phyloP scores from a whole-genome alignment of 1,284 basidiomycete genomes.

The Sanghuangporus sanghuang region DNA sequence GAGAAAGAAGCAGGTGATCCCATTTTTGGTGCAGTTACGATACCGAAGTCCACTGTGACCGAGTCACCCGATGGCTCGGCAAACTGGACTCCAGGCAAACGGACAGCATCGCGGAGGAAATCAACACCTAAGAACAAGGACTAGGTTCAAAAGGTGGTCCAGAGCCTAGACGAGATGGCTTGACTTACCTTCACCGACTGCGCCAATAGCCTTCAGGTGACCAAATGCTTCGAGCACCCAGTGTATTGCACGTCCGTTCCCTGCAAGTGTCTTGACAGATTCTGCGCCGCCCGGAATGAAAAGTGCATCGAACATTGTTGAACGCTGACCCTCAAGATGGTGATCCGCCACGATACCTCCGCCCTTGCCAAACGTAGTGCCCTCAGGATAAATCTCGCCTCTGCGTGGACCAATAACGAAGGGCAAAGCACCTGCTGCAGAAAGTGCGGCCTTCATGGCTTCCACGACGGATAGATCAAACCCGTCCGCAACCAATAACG shows the following conservation, averaged over 20 bases:
- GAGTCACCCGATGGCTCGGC: slow-evolving; percentile 28
- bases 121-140: slow-evolving; percentile 34
- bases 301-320: slow-evolving; percentile 76
- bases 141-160: neutral
- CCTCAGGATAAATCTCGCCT: slow-evolving; percentile 47
- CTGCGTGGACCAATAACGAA: slow-evolving; percentile 68
- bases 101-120: slow-evolving; percentile 43
- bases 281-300: slow-evolving; percentile 63
- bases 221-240: slow-evolving; percentile 77
- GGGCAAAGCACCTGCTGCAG: slow-evolving; percentile 48
- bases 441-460: slow-evolving; percentile 50
- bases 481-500: slow-evolving; percentile 69
- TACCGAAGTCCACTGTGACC: slow-evolving; percentile 47
- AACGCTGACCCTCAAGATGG: slow-evolving; percentile 71
- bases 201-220: slow-evolving; percentile 75
- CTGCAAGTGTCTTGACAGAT: slow-evolving; percentile 46
- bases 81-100: slow-evolving; percentile 41
- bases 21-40: slow-evolving; percentile 54
- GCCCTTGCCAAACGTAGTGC: slow-evolving; percentile 28
- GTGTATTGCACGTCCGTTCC: slow-evolving; percentile 57
- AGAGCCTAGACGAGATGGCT: slow-evolving; percentile 13
- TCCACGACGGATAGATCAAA: slow-evolving; percentile 58
- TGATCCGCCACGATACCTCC: slow-evolving; percentile 52
- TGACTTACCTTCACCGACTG: slow-evolving; percentile 54
- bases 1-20: slow-evolving; percentile 32